Percentiles rank a stretch among this genome's conserved stretches.
phyloP scores from a whole-genome alignment of 352 stramenopile genomes.

The Phytophthora kernoviae region DNA sequence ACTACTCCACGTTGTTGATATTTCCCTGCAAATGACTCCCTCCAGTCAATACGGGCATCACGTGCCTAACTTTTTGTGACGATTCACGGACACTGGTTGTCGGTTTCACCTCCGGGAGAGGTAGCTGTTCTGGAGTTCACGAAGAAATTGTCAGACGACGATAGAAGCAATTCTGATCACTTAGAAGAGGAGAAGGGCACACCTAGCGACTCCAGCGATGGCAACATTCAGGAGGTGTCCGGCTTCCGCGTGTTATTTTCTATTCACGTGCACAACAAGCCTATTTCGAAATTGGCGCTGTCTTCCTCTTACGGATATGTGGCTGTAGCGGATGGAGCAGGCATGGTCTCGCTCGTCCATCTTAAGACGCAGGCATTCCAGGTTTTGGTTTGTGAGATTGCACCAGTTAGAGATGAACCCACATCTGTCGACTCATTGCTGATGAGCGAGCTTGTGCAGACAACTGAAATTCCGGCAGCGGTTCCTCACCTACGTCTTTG shows the following conservation, averaged over 20 bases:
- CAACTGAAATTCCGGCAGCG: constrained; percentile 53
- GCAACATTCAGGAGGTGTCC: constrained; percentile 12
- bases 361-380: constrained; percentile 56
- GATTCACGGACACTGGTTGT: constrained; percentile 50
- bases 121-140: constrained; percentile 59
- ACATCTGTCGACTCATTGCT: constrained; percentile 66
- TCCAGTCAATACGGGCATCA: constrained; percentile 42
- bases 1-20: constrained; percentile 61
- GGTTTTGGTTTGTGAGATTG: constrained; percentile 61
- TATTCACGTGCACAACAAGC: constrained; percentile 62
- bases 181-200: not conserved
- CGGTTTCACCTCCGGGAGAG: constrained; percentile 64
- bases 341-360: constrained; percentile 66
- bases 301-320: constrained; percentile 57
- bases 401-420: constrained; percentile 39
- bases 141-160: constrained; percentile 8
- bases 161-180: not conserved
- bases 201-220: constrained; percentile 5
- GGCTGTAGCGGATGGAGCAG: constrained; percentile 55
- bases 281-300: constrained; percentile 55
- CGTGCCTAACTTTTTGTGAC: constrained; percentile 53
- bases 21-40: constrained; percentile 39
- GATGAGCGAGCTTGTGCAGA: constrained; percentile 69
- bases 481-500: constrained; percentile 11
- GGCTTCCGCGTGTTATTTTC: constrained; percentile 58